These are phyloP conservation scores for Apiotrichum mycotoxinovorans DNA, from an alignment of 1,284 basidiomycete genomes.

Conservation along the genomic window DNA sequence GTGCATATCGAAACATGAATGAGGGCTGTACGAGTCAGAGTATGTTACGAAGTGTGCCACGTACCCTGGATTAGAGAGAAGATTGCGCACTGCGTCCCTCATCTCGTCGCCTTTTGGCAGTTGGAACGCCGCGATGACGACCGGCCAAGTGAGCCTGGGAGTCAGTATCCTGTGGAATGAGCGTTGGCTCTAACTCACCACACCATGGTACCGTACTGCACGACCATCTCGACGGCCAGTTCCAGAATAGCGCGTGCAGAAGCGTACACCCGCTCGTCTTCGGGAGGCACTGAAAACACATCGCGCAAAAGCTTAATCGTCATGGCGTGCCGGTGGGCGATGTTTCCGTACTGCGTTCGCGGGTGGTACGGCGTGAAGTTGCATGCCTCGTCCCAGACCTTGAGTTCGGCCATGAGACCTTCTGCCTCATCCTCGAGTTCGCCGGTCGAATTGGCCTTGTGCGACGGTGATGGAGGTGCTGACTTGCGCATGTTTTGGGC, in stretches of 20 bases:
- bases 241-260: slow-evolving; percentile 35
- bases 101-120: slow-evolving; percentile 28
- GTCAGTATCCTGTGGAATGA: no score
- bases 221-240: slow-evolving; percentile 33
- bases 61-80: slow-evolving; percentile 36
- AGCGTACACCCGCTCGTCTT: slow-evolving; percentile 28
- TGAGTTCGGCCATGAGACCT: slow-evolving; percentile 34
- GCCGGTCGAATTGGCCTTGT: background rate
- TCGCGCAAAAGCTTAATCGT: slow-evolving; percentile 32
- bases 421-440: slow-evolving; percentile 21
- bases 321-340: slow-evolving; percentile 38
- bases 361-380: slow-evolving; percentile 38
- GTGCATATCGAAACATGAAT: slow-evolving; percentile 39
- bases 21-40: slow-evolving; percentile 13
- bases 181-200: no score
- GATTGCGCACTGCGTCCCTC: slow-evolving; percentile 23
- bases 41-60: background rate
- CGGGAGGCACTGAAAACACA: slow-evolving; percentile 29
- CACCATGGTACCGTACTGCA: slow-evolving; percentile 31
- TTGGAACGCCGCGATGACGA: slow-evolving; percentile 39
- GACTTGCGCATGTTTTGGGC: background rate
- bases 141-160: slow-evolving; percentile 41
- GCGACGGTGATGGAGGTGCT: background rate
- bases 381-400: slow-evolving; percentile 35
- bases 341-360: slow-evolving; percentile 41